Evolutionary conservation across 2,329 filamentous ascomycete genomes (phyloP).

Genomic region (Aspergillus costaricaensis): DNA sequence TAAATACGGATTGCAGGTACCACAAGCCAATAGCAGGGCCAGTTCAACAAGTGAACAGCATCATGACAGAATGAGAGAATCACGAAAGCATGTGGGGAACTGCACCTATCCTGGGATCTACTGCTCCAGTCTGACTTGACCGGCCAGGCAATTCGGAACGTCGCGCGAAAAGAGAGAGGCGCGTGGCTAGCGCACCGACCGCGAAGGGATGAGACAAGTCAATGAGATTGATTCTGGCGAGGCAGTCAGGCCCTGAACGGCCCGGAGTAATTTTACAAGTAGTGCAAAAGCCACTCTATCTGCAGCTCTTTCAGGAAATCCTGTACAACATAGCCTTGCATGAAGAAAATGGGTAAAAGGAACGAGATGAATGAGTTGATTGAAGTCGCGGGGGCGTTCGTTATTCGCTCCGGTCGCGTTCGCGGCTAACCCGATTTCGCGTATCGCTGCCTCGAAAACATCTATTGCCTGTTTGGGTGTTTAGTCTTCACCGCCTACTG

Average conservation of each 20-base stretch:
- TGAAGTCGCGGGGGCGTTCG: conserved; percentile 27
- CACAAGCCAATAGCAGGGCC: conserved; percentile 15
- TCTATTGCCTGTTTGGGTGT: conserved; percentile 23
- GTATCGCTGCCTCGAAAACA: conserved; percentile 18
- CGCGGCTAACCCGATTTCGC: conserved; percentile 26
- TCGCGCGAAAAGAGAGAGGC: conserved; percentile 34
- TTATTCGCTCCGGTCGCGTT: conserved; percentile 23
- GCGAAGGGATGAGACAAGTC: conserved; percentile 22
- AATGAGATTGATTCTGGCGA: conserved; percentile 5
- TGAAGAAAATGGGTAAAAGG: background rate
- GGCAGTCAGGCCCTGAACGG: conserved; percentile 7
- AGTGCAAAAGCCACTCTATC: background rate
- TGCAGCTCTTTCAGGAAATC: background rate
- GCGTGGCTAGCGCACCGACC: conserved; percentile 33
- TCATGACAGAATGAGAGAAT: conserved; percentile 17
- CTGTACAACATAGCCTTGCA: conserved; percentile 9
- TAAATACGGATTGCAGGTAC: background rate
- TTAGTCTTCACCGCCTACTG: conserved; percentile 5
- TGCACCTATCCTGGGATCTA: conserved; percentile 28
- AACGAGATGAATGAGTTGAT: conserved; percentile 5
- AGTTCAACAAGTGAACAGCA: conserved; percentile 1
- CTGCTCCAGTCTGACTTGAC: conserved; percentile 16
- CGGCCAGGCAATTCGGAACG: conserved; percentile 15
- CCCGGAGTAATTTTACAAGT: background rate
- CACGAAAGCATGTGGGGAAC: conserved; percentile 24